Conservation (phyloP, 2,329 filamentous ascomycete species). For the Cladosporium sp. region DNA sequence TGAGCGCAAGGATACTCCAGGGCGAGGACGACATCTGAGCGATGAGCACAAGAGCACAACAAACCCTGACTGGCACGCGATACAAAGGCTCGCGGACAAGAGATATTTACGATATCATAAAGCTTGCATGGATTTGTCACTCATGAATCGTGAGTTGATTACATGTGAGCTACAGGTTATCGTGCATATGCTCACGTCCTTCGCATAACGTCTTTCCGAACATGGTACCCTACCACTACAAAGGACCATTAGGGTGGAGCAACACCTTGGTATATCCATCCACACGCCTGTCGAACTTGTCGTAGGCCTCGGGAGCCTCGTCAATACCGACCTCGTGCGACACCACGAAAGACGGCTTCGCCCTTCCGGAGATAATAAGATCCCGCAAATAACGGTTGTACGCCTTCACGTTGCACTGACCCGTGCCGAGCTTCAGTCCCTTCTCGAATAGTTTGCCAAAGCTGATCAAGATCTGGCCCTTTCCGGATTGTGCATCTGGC, state of each 20-base stretch:
- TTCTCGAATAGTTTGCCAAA: constrained; percentile 71
- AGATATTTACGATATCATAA: background rate
- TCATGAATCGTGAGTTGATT: background rate
- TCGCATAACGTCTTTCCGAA: background rate
- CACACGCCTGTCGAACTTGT: constrained; percentile 66
- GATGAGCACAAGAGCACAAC: background rate
- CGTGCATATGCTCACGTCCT: background rate
- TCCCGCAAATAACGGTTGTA: constrained; percentile 68
- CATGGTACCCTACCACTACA: constrained; percentile 18
- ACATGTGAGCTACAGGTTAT: background rate
- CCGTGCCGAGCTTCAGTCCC: constrained; percentile 61
- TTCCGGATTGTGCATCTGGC: constrained; percentile 59
- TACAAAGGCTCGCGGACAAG: background rate
- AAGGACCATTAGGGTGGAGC: constrained; percentile 63
- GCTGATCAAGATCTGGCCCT: constrained; percentile 63
- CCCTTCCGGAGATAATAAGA: constrained; percentile 63
- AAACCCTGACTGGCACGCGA: no score
- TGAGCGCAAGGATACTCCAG: constrained; percentile 70
- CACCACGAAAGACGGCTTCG: constrained; percentile 67
- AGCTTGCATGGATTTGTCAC: background rate
- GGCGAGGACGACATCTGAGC: constrained; percentile 44
- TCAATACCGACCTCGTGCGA: constrained; percentile 65
- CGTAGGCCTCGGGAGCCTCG: constrained; percentile 58
- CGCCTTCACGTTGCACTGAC: constrained; percentile 68
- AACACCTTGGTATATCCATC: constrained; percentile 69